phyloP scores from a whole-genome alignment of 306 rosid species.

The Elaeagnus macrophylla region DNA sequence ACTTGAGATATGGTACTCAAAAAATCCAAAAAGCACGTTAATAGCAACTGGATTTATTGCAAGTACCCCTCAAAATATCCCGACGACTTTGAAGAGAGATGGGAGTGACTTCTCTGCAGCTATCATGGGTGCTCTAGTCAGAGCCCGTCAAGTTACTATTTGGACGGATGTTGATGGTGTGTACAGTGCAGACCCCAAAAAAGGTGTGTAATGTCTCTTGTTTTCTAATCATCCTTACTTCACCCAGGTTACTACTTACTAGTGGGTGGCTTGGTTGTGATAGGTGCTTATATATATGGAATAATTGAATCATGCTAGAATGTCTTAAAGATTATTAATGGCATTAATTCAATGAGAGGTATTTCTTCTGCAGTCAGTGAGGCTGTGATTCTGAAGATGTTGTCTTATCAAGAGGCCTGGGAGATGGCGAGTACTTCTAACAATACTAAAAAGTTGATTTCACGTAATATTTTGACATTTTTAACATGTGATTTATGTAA shows the following conservation, averaged over 20 bases:
- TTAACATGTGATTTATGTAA: slow-evolving; percentile 20
- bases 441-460: slow-evolving; percentile 7
- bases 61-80: slow-evolving; percentile 78
- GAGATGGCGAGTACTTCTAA: slow-evolving; percentile 69
- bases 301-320: slow-evolving; percentile 7
- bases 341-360: slow-evolving; percentile 17
- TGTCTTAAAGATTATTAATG: slow-evolving; percentile 6
- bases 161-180: slow-evolving; percentile 99
- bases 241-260: neutral
- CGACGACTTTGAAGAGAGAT: slow-evolving; percentile 96
- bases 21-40: slow-evolving; percentile 56
- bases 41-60: slow-evolving; percentile 98
- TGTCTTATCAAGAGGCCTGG: slow-evolving; percentile 99
- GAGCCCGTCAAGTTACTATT: slow-evolving; percentile 78
- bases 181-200: slow-evolving; percentile 94
- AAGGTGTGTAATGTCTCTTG: slow-evolving; percentile 49
- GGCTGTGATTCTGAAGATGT: slow-evolving; percentile 81
- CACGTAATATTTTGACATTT: slow-evolving; percentile 14
- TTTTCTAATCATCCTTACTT: slow-evolving; percentile 6
- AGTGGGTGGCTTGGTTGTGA: neutral
- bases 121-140: slow-evolving; percentile 79
- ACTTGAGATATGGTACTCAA: slow-evolving; percentile 72
- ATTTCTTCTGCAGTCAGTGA: slow-evolving; percentile 72
- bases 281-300: neutral
- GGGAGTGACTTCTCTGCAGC: slow-evolving; percentile 99